phyloP scores from a whole-genome alignment of 129 eudicot genomes.

The Daucus carota region DH1_v3.0 NC_030385.2:11440001-11440500 shows the following conservation, averaged over 20 bases:
- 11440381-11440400: constrained; percentile 30
- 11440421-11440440: constrained; percentile 76
- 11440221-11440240: too few relatives aligned
- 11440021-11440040: too few relatives aligned
- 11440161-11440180: not conserved
- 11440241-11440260: not conserved
- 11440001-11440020: not conserved
- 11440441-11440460: constrained; percentile 36
- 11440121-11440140: not conserved
- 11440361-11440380: too few relatives aligned
- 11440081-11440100: too few relatives aligned
- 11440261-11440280: not conserved
- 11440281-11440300: not conserved
- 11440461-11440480: constrained; percentile 40
- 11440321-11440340: not conserved
- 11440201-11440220: too few relatives aligned
- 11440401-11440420: constrained; percentile 75
- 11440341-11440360: not conserved
- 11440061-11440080: too few relatives aligned
- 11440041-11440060: too few relatives aligned
- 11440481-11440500: not conserved
- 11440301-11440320: not conserved
- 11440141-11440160: too few relatives aligned
- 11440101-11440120: not conserved
- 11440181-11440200: not conserved